Evolutionary conservation across 805 yeast species (phyloP).

Genomic region (Yamadazyma insecticola): DNA sequence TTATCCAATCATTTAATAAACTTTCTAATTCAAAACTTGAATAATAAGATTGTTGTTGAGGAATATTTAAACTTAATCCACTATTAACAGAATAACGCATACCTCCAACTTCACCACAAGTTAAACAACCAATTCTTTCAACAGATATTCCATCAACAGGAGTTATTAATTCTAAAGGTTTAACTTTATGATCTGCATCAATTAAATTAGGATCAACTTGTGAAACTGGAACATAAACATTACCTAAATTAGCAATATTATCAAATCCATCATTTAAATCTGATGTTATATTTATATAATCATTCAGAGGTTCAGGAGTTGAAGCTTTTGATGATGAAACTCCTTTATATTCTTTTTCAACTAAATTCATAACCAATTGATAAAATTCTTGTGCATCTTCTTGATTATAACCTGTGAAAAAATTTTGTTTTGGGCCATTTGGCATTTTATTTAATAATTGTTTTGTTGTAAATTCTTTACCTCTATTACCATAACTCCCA

Average conservation of each 20-base stretch:
- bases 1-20: conserved; percentile 60
- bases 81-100: conserved; percentile 75
- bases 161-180: conserved; percentile 59
- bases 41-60: conserved; percentile 30
- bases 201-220: conserved; percentile 71
- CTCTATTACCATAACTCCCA: conserved; percentile 45
- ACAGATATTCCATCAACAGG: conserved; percentile 91
- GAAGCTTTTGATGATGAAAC: conserved; percentile 15
- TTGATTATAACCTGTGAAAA: conserved; percentile 82
- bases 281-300: conserved; percentile 19
- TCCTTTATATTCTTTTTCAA: conserved; percentile 55
- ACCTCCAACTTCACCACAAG: conserved; percentile 93
- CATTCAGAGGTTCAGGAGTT: conserved; percentile 18
- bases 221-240: conserved; percentile 64
- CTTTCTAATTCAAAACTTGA: conserved; percentile 40
- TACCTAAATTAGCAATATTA: conserved; percentile 54
- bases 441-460: conserved; percentile 63
- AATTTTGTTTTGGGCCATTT: conserved; percentile 71
- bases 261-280: conserved; percentile 36
- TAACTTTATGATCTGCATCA: conserved; percentile 39
- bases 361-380: conserved; percentile 65
- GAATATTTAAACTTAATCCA: conserved; percentile 69
- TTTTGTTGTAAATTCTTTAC: conserved; percentile 60
- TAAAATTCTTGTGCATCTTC: conserved; percentile 97
- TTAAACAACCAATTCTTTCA: conserved; percentile 84